phyloP scores from a whole-genome alignment of 108 stramenopile species.

The Epipyxis sp. region DNA sequence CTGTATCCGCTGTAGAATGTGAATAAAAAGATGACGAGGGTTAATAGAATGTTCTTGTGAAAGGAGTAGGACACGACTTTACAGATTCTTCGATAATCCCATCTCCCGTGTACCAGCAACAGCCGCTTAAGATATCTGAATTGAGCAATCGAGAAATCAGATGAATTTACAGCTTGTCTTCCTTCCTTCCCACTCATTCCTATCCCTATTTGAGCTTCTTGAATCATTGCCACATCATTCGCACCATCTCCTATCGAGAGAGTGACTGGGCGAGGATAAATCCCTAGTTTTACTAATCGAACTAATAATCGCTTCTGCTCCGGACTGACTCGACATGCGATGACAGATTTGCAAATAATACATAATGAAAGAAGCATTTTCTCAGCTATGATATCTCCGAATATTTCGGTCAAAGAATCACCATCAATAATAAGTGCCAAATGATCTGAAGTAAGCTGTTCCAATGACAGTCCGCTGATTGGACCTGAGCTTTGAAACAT shows the following conservation, averaged over 20 bases:
- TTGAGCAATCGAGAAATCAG: constrained; percentile 30
- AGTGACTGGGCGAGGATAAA: constrained; percentile 75
- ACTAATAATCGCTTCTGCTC: constrained; percentile 59
- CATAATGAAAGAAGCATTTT: constrained; percentile 57
- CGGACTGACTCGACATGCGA: constrained; percentile 59
- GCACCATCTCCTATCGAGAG: constrained; percentile 97
- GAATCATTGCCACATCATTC: constrained; percentile 96
- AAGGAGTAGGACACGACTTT: constrained; percentile 88
- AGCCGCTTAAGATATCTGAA: constrained; percentile 71
- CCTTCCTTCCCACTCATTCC: constrained; percentile 92
- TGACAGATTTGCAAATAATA: constrained; percentile 70
- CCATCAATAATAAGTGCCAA: constrained; percentile 85
- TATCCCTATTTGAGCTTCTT: constrained; percentile 85
- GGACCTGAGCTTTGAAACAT: no score
- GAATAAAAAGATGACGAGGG: constrained; percentile 69
- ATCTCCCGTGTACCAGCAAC: constrained; percentile 87
- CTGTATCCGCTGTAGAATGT: constrained; percentile 38
- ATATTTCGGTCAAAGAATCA: constrained; percentile 70
- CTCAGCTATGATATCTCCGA: constrained; percentile 33
- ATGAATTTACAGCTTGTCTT: constrained; percentile 62
- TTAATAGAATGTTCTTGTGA: constrained; percentile 93
- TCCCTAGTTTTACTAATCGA: constrained; percentile 53
- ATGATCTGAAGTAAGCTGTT: no score
- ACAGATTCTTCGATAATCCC: constrained; percentile 81
- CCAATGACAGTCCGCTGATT: no score